Base-by-base conservation (phyloP, 2,329 filamentous ascomycete genomes). In the Chrysosporium queenslandicum region DNA sequence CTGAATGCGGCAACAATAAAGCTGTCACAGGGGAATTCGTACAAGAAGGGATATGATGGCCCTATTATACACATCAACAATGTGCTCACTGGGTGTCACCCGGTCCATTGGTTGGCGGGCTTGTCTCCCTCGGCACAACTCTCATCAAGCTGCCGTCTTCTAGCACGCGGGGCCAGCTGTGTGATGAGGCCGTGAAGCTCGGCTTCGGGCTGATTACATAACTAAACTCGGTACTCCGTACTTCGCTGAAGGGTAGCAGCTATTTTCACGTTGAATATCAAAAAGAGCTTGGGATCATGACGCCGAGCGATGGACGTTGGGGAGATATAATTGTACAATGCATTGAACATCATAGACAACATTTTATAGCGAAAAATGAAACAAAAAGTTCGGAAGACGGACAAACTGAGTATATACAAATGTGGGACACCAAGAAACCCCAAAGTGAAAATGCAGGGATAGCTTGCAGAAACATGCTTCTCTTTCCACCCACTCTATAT, bases 331-430 rank as follows among this genome's bases (percentile, higher is more conserved):
- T 23, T 18, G 32, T 51, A 51, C 49, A 43, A 51, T 51, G 40
- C 27, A 36, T 36, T 45, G 30, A 51, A 51, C 40, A 39, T 43
- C 40, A 39, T 36, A 43, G 27, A 45, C 49, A 16, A 39, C 49
- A 45, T 45, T 51, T 51, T 45, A 45, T 37, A 30, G 49, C 49
- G 45, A 39, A 45, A 45, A 18, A 40, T 30, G 40, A 37, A 36
- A 16, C 12, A 14, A 20, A 6, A 37, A 43, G 45, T n/a, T 32
- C 21, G 27, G 11, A 51, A 45, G 20, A 45, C 34, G 32, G 34
- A 32, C 32, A 50, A 20, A 43, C 25, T 36, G 40, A 45, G 41
- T 51, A 51, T 51, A 51, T 51, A 51, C 49, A 51, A 45, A 36
- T 51, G 29, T 30, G 16, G 27, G 48, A 51, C 29, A 34, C 29